These are phyloP conservation scores for Aspergillus biplanus DNA, from an alignment of 495 filamentous ascomycete genomes.

Conservation along the genomic window DNA sequence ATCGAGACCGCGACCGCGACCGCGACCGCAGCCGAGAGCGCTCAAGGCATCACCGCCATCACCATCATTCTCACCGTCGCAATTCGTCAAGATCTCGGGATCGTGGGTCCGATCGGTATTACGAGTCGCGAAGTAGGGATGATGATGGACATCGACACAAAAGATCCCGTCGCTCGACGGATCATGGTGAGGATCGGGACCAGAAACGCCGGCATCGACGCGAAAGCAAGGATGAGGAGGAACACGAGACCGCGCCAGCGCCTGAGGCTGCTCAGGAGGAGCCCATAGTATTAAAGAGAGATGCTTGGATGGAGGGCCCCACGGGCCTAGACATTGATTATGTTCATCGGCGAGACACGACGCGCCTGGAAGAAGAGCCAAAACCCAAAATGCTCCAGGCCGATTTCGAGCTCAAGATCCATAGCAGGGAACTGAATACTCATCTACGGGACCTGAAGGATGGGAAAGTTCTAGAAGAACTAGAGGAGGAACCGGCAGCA, in stretches of 20 bases:
- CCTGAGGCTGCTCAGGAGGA: constrained; percentile 42
- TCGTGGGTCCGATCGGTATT: constrained; percentile 33
- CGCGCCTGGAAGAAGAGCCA: constrained; percentile 36
- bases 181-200: constrained; percentile 45
- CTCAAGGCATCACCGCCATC: constrained; percentile 41
- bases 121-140: constrained; percentile 42
- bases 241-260: constrained; percentile 24
- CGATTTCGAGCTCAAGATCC: constrained; percentile 75
- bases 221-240: constrained; percentile 33
- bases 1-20: constrained; percentile 45
- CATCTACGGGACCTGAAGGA: constrained; percentile 67
- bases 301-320: constrained; percentile 94
- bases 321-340: constrained; percentile 83
- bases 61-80: constrained; percentile 45
- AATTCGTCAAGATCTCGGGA: constrained; percentile 51
- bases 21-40: constrained; percentile 45
- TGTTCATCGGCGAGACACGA: constrained; percentile 65
- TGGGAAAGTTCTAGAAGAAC: constrained; percentile 55
- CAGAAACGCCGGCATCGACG: constrained; percentile 41
- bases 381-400: constrained; percentile 59
- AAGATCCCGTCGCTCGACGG: constrained; percentile 53
- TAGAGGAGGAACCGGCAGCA: constrained; percentile 55
- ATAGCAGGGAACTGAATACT: constrained; percentile 78
- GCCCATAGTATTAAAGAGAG: constrained; percentile 57
- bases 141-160: constrained; percentile 58